Evolutionary conservation across 176 grass and related monocot species (phyloP).

Genomic region (Rhynchospora breviuscula): DNA sequence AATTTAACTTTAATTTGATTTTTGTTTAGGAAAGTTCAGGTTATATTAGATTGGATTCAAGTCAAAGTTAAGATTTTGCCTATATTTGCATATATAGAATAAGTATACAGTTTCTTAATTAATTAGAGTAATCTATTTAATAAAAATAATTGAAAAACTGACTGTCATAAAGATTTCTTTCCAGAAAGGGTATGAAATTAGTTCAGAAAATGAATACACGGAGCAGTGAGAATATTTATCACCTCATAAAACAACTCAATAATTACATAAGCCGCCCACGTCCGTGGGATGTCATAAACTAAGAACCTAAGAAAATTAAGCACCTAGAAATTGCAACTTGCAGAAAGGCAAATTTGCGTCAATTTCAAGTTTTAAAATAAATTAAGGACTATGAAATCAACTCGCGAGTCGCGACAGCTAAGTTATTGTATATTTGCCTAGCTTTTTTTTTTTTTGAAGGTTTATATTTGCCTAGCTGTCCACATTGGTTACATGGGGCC

Average conservation of each 20-base stretch:
- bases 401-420: neutral
- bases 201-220: too few species aligned
- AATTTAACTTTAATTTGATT: too few species aligned
- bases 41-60: too few species aligned
- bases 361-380: neutral
- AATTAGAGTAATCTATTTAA: too few species aligned
- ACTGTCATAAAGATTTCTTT: too few species aligned
- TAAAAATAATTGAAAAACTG: too few species aligned
- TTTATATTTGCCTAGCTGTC: neutral
- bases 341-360: neutral
- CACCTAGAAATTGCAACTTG: neutral
- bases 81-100: too few species aligned
- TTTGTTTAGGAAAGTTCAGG: too few species aligned
- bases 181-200: too few species aligned
- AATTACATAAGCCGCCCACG: neutral
- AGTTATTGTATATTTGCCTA: neutral
- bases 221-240: neutral
- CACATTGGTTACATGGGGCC: neutral
- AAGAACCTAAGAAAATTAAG: neutral
- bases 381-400: neutral
- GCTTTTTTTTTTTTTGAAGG: too few species aligned
- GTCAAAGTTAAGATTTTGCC: too few species aligned
- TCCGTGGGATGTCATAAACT: neutral
- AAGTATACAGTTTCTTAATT: too few species aligned
- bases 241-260: neutral